phyloP scores from a whole-genome alignment of 768 basidiomycete genomes.

The Sistotremastrum niveocremeum region DNA sequence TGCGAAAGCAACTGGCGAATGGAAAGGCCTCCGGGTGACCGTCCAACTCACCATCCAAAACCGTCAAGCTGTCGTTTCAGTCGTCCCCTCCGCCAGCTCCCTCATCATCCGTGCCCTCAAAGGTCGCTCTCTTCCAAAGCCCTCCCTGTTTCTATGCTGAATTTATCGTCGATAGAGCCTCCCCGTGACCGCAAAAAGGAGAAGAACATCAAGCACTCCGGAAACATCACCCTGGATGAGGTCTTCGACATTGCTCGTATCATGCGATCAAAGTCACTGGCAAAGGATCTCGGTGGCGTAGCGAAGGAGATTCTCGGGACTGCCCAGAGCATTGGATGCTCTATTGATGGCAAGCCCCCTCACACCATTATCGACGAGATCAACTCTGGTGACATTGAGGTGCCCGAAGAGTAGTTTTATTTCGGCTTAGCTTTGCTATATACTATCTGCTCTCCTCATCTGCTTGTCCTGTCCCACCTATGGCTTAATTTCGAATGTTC shows the following conservation, averaged over 20 bases:
- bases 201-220: slow-evolving; percentile 99
- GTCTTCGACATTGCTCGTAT: slow-evolving; percentile 92
- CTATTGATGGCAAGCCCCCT: slow-evolving; percentile 82
- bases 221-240: slow-evolving; percentile 88
- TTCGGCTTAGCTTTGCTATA: too few relatives aligned
- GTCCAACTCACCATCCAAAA: slow-evolving; percentile 99
- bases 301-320: slow-evolving; percentile 98
- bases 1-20: slow-evolving; percentile 93
- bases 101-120: slow-evolving; percentile 97
- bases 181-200: slow-evolving; percentile 99
- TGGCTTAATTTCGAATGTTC: too few relatives aligned
- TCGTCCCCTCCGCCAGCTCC: slow-evolving; percentile 94
- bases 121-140: slow-evolving; percentile 41
- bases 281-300: slow-evolving; percentile 78
- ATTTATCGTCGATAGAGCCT: slow-evolving; percentile 48
- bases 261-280: slow-evolving; percentile 88
- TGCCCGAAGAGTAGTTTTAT: slow-evolving; percentile 61
- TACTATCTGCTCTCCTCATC: too few relatives aligned
- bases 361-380: slow-evolving; percentile 89
- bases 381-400: slow-evolving; percentile 71
- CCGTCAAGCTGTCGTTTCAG: slow-evolving; percentile 93
- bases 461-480: too few relatives aligned
- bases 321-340: slow-evolving; percentile 93
- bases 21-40: slow-evolving; percentile 99
- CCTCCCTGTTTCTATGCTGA: neutral